Evolutionary conservation across 495 filamentous ascomycete genomes (phyloP), one percentile per base, ranked within the genome.

Genomic region (Aspergillus diversus): DNA sequence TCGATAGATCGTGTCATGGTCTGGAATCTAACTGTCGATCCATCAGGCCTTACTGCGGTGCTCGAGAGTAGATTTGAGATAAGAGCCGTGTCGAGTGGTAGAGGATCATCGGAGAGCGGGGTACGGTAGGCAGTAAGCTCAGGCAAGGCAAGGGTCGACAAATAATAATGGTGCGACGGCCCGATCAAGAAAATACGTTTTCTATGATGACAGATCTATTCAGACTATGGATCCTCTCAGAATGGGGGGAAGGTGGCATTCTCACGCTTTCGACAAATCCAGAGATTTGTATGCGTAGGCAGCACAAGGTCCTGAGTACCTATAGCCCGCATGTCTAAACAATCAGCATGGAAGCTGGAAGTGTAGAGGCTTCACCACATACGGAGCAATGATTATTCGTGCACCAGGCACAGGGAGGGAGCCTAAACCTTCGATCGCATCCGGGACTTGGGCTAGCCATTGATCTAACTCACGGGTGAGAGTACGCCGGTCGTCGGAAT

Each of bases 311-410:
- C 95, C 95, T 15, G 94, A 98, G 78, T 97, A 99, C 4, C 90
- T 83, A 81, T 97, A 99, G 33, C 95, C 96, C 58, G 96, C 95
- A 74, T 99, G 95, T 63, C 95, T 98, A 63, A 27, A 49, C 35
- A 13, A 54, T 73, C 54, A 74, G 69, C 54, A 58, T 63, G 16
- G 11, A n/a, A 12, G 33, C 16, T 34, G 13, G 32, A 27, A 35
- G 17, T 7, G 13, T 31, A 11, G 27, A 51, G 31, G 49, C 13
- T 32, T 37, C 12, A 33, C 31, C 58, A 83, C 93, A 80, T 87
- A 98, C 96, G 95, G 95, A 64, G 93, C 93, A 69, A 99, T 97
- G 66, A 99, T 93, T 5, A 96, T 81, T 79, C 92, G 86, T 12
- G 93, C 95, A 35, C 90, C 89, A 8, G 84, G 71, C 13, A 91